A percentile compares a stretch with the other conserved stretches of the same genome.
These are phyloP conservation scores for Dissophora globulifera DNA, from an alignment of 192 early-diverging fungal genomes.

Conservation along the genomic window DNA sequence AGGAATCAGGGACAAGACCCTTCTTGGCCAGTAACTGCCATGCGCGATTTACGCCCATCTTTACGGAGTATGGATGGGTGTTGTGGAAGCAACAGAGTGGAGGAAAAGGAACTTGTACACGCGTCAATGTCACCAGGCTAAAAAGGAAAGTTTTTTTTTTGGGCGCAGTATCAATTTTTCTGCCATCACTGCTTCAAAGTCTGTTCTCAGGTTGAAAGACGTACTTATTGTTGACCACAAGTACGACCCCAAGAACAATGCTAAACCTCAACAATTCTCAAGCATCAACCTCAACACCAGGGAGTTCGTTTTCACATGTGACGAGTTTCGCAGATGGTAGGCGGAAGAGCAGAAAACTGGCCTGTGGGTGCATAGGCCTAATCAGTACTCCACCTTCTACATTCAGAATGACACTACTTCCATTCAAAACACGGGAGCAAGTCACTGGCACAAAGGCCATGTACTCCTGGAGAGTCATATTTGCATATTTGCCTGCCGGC, in stretches of 20 bases:
- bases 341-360: slow-evolving; percentile 1
- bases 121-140: too few species aligned
- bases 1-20: slow-evolving; percentile 1
- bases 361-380: slow-evolving; percentile 1
- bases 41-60: slow-evolving; percentile 9
- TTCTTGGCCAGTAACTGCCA: slow-evolving; percentile 2
- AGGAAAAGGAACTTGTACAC: too few species aligned
- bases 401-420: not conserved
- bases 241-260: not conserved
- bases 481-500: slow-evolving; percentile 18
- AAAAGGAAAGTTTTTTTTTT: too few species aligned
- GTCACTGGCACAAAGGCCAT: slow-evolving; percentile 2
- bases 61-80: slow-evolving; percentile 1
- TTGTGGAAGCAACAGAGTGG: too few species aligned
- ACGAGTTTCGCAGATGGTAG: slow-evolving; percentile 1
- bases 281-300: not conserved
- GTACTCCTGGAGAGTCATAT: slow-evolving; percentile 1
- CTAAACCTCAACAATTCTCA: not conserved
- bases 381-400: slow-evolving; percentile 1
- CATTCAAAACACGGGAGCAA: slow-evolving; percentile 1
- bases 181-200: too few species aligned
- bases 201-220: not conserved
- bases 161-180: too few species aligned
- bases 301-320: slow-evolving; percentile 1
- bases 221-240: not conserved